A percentile compares a stretch with the other conserved stretches of the same genome.
Conservation (phyloP, 2,329 filamentous ascomycete genomes). For the Botrytis fabae region DNA sequence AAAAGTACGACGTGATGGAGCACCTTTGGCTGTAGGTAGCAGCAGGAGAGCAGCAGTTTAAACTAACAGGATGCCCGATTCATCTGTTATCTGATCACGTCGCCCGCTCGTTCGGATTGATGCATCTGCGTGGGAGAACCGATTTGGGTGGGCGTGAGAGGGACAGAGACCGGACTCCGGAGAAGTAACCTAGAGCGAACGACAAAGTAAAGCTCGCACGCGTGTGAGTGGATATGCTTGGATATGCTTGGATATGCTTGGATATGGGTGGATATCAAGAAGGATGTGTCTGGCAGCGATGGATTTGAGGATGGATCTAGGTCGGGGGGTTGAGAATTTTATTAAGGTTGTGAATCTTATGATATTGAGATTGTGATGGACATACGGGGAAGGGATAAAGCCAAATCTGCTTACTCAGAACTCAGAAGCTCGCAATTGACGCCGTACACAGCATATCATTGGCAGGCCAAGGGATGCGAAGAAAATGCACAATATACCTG, state of each 20-base stretch:
- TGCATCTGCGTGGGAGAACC: neutral
- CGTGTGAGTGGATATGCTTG: neutral
- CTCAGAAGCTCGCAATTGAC: neutral
- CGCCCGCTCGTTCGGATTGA: neutral
- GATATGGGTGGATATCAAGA: neutral
- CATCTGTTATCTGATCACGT: neutral
- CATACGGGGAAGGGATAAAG: neutral
- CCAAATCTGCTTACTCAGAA: neutral
- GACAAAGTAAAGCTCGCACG: too few relatives aligned
- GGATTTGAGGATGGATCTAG: neutral
- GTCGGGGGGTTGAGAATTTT: conserved; percentile 1
- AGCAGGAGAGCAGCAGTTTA: neutral
- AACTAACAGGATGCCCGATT: neutral
- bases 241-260: neutral
- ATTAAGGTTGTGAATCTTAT: neutral
- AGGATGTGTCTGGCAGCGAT: neutral
- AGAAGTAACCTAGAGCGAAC: too few relatives aligned
- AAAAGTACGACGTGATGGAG: conserved; percentile 4
- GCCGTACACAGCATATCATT: neutral
- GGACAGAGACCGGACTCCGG: neutral
- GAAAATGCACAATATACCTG: neutral
- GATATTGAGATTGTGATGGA: neutral
- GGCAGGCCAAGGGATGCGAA: neutral
- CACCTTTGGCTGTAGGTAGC: neutral
- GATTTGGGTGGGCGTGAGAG: neutral